Percentiles rank a stretch among this genome's conserved stretches.
Conservation (phyloP, 306 rosid species). For the Dryas drummondii region DNA sequence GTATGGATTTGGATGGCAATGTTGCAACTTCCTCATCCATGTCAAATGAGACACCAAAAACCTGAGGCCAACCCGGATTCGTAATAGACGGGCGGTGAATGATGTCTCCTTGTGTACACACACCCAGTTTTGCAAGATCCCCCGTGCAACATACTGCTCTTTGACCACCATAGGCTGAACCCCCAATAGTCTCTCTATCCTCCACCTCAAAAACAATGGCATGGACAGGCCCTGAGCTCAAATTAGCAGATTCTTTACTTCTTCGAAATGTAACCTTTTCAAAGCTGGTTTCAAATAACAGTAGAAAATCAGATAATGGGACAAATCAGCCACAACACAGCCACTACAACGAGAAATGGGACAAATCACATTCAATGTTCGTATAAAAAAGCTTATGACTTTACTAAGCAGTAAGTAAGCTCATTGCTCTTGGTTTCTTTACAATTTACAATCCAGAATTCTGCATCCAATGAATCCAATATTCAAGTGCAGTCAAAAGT, state of each 20-base stretch:
- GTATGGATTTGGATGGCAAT: constrained; percentile 59
- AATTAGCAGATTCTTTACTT: constrained; percentile 58
- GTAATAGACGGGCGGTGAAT: constrained; percentile 64
- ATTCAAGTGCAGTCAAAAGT: not conserved
- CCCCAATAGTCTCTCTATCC: constrained; percentile 91
- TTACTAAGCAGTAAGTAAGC: not conserved
- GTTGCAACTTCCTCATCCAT: constrained; percentile 47
- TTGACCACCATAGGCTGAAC: constrained; percentile 98
- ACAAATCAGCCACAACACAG: not conserved
- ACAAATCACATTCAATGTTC: not conserved
- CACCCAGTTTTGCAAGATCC: constrained; percentile 91
- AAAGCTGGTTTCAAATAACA: constrained; percentile 59
- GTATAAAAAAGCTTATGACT: not conserved
- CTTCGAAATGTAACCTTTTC: constrained; percentile 73
- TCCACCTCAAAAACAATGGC: constrained; percentile 94
- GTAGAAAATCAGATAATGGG: constrained; percentile 19
- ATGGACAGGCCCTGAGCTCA: constrained; percentile 68
- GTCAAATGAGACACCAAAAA: constrained; percentile 61
- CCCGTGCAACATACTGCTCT: constrained; percentile 94
- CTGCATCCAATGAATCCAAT: not conserved
- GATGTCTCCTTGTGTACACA: constrained; percentile 75
- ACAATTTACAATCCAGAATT: not conserved
- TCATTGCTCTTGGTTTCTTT: not conserved
- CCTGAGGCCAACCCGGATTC: constrained; percentile 84
- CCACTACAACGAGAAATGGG: not conserved